phyloP scores from a whole-genome alignment of 768 basidiomycete genomes.

The Cyclocybe cylindracea region DNA sequence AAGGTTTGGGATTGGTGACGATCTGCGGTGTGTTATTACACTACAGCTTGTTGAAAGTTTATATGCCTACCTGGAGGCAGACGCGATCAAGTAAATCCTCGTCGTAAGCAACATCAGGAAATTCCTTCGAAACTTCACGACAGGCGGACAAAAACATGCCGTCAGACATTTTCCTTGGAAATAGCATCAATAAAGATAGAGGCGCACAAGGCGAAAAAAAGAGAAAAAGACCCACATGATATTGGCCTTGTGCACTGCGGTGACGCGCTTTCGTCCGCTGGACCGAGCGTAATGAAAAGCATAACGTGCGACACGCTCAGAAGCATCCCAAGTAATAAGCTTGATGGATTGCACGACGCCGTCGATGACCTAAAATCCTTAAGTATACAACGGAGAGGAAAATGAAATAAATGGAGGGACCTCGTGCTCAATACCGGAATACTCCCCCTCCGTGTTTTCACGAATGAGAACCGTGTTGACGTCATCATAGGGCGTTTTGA shows the following conservation, averaged over 20 bases:
- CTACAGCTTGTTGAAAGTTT: not conserved
- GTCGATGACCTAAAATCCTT: slow-evolving; percentile 71
- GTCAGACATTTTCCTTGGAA: slow-evolving; percentile 96
- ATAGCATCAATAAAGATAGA: slow-evolving; percentile 1
- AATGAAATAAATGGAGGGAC: slow-evolving; percentile 39
- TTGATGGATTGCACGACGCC: slow-evolving; percentile 99
- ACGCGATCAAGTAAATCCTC: slow-evolving; percentile 97
- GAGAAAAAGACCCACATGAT: slow-evolving; percentile 74
- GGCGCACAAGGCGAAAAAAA: not conserved
- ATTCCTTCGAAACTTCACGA: slow-evolving; percentile 93
- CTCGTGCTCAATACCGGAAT: slow-evolving; percentile 99
- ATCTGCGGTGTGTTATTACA: slow-evolving; percentile 45
- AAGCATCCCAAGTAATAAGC: slow-evolving; percentile 98
- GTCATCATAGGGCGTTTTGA: slow-evolving; percentile 97
- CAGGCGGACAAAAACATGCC: slow-evolving; percentile 99
- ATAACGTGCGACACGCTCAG: slow-evolving; percentile 97
- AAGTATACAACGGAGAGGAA: not conserved
- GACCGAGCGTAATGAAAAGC: slow-evolving; percentile 97
- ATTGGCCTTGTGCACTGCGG: slow-evolving; percentile 99
- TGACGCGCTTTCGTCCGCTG: slow-evolving; percentile 87
- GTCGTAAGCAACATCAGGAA: slow-evolving; percentile 90
- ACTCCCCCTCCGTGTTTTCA: slow-evolving; percentile 99
- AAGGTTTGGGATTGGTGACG: slow-evolving; percentile 91
- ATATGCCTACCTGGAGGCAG: slow-evolving; percentile 74
- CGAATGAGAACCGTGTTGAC: slow-evolving; percentile 98